These are phyloP conservation scores for Leccinum broughii DNA, from an alignment of 768 basidiomycete genomes.

Conservation along the genomic window DNA sequence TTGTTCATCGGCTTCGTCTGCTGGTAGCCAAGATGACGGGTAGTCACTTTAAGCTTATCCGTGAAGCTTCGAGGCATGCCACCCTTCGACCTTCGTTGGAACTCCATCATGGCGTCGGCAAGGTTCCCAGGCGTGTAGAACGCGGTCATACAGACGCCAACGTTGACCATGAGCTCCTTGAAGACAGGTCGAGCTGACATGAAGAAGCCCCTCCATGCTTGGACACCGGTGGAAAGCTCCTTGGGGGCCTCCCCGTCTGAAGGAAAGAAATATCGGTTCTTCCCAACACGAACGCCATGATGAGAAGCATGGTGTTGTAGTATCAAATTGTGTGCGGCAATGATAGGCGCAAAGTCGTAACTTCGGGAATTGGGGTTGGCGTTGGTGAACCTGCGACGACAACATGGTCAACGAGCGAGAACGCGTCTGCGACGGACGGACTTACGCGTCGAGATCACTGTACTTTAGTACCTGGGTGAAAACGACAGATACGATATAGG, in stretches of 20 bases:
- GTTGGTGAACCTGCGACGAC: slow-evolving; percentile 37
- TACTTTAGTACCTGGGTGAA: slow-evolving; percentile 32
- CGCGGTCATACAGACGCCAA: slow-evolving; percentile 54
- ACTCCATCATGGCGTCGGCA: slow-evolving; percentile 54
- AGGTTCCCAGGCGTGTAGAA: slow-evolving; percentile 64
- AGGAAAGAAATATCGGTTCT: slow-evolving; percentile 53
- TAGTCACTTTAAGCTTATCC: slow-evolving; percentile 58
- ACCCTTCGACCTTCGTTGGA: slow-evolving; percentile 40
- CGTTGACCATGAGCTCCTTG: slow-evolving; percentile 53
- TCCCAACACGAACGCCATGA: slow-evolving; percentile 48
- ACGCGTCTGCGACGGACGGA: neutral
- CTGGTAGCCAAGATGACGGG: slow-evolving; percentile 55
- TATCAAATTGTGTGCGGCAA: slow-evolving; percentile 49
- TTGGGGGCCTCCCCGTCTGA: slow-evolving; percentile 19
- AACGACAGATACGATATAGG: slow-evolving; percentile 41
- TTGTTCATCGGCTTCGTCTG: slow-evolving; percentile 47
- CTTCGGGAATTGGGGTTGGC: slow-evolving; percentile 38
- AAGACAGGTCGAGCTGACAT: slow-evolving; percentile 50
- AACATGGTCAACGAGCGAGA: neutral
- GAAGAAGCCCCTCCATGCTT: slow-evolving; percentile 51
- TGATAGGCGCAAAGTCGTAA: slow-evolving; percentile 43
- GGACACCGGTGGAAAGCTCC: slow-evolving; percentile 39
- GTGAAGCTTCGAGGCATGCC: slow-evolving; percentile 49
- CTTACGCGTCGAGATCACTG: slow-evolving; percentile 33
- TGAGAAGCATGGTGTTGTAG: slow-evolving; percentile 44